Conservation (phyloP, 805 yeast genomes). For the Trichomonascus vanleenenianus region DNA sequence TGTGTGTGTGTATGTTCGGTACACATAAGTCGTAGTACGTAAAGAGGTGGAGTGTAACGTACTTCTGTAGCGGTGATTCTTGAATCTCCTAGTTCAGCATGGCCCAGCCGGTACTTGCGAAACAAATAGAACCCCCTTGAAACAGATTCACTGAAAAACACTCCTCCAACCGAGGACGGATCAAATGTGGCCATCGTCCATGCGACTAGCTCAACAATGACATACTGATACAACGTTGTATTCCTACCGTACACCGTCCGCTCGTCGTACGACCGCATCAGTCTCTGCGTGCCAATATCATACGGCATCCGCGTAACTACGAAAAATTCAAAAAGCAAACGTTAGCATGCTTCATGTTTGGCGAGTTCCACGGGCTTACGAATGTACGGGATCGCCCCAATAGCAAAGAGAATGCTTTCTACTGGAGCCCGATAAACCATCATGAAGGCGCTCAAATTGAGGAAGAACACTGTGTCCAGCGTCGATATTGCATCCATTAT, state of each 20-base stretch:
- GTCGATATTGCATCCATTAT: constrained; percentile 6
- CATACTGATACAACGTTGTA: constrained; percentile 20
- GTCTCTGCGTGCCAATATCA: constrained; percentile 16
- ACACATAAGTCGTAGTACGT: too few relatives aligned
- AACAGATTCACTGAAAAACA: constrained; percentile 20
- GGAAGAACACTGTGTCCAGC: constrained; percentile 4
- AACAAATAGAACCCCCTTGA: constrained; percentile 17
- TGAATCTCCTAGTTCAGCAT: constrained; percentile 25
- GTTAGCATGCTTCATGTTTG: not conserved
- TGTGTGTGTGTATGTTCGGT: too few relatives aligned
- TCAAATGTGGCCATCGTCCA: constrained; percentile 22
- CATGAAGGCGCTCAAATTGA: not conserved
- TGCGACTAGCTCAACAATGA: constrained; percentile 15
- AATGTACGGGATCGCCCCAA: constrained; percentile 13
- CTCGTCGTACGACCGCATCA: constrained; percentile 20
- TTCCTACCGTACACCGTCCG: constrained; percentile 18
- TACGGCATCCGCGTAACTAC: constrained; percentile 20
- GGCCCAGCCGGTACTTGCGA: constrained; percentile 26
- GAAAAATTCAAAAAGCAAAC: not conserved
- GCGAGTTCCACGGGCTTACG: constrained; percentile 3
- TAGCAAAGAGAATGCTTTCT: constrained; percentile 8
- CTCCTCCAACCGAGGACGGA: constrained; percentile 15
- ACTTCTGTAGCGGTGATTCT: constrained; percentile 4
- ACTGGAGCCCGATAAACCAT: constrained; percentile 7
- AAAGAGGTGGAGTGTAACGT: too few relatives aligned